Evolutionary conservation across 208 protist species (phyloP), one percentile per base, ranked within the genome.

Genomic region (Acanthamoeba comandoni): DNA sequence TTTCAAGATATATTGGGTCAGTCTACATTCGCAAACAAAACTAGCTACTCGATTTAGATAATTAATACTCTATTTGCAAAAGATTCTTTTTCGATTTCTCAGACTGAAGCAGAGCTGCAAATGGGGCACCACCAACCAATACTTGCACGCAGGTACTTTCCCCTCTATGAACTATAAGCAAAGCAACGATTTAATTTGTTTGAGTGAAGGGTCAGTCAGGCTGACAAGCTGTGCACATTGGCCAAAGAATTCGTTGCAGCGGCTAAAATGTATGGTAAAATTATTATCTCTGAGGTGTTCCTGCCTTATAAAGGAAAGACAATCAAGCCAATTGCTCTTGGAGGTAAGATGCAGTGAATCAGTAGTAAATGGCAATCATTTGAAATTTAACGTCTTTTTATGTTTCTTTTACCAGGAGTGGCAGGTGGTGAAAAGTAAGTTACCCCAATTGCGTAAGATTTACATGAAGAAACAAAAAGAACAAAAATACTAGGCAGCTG

Each of bases 221-320:
- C 82, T 2, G 82, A 90, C 64, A 90, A 90, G 62, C 24, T 90
- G 62, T 90, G 82, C 31, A 90, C 57, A 11, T 53, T 90, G 48
- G 86, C 86, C 24, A 77, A 91, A 39, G 86, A 91, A 49, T 91
- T 91, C n/a, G 86, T 91, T 11, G 62, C 69, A 31, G 70, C 91
- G 11, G 91, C 91, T 67, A 87, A 69, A 43, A 87, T 92, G 70
- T 92, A 92, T 65, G 91, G 80, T 80, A 92, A 92, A 64, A 92
- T 92, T 53, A 92, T 92, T 80, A 92, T 92, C 31, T 86, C 70
- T 13, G 91, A 92, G 84, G 67, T 71, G n/a, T 75, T 75, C 48
- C 73, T 92, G 51, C 91, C 91, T 51, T 80, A 88, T 58, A 84
- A 92, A 52, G 24, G 62, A 12, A 92, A 92, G 73, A 92, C 91